phyloP scores from a whole-genome alignment of 345 rosid genomes.

The Eutrema heterophyllum region DNA sequence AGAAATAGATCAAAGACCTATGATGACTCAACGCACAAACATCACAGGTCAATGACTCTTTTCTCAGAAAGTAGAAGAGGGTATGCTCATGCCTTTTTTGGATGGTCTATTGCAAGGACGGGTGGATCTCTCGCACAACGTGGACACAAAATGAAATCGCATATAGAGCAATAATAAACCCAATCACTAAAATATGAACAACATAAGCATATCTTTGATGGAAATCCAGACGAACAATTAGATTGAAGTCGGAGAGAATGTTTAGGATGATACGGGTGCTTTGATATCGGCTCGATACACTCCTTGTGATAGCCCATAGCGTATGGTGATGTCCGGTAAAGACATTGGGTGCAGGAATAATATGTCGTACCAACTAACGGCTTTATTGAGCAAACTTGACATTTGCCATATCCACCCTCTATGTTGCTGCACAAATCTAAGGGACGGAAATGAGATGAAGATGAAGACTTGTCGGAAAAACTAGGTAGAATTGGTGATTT shows the following conservation, averaged over 20 bases:
- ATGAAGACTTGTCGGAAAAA: no score
- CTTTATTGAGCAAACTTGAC: no score
- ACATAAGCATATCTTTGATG: neutral
- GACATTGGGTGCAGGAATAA: no score
- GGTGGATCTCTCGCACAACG: neutral
- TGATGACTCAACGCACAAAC: neutral
- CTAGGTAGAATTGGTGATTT: neutral
- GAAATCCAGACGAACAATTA: no score
- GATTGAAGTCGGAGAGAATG: neutral
- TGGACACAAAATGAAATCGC: neutral
- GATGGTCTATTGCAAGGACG: neutral
- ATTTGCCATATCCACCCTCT: no score
- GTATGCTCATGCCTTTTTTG: constrained; percentile 15
- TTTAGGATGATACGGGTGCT: constrained; percentile 2
- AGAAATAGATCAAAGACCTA: neutral
- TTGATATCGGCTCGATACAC: neutral
- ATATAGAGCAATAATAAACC: neutral
- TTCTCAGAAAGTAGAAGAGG: neutral
- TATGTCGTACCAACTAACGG: no score
- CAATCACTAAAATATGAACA: neutral
- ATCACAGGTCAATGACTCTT: neutral
- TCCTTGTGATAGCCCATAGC: neutral
- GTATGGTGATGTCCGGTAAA: no score
- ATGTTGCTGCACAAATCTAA: neutral
- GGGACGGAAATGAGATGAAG: neutral